Percentiles rank a stretch among this genome's conserved stretches.
Conservation (phyloP, 169 alveolate genomes). For the Cryptosporidium muris region DNA sequence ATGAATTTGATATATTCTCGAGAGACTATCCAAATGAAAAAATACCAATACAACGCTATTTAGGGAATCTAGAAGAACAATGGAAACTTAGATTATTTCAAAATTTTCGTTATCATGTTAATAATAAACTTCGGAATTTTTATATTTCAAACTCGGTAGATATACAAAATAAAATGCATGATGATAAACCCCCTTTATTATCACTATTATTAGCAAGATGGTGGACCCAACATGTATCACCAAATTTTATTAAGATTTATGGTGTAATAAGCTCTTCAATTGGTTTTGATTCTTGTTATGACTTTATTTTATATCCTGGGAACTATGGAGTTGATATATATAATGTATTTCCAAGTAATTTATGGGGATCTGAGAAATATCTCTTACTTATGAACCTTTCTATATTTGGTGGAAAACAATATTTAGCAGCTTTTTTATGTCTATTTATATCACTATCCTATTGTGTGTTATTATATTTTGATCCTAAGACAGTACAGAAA, state of each 20-base stretch:
- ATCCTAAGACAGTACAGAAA: slow-evolving; percentile 60
- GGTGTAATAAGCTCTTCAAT: slow-evolving; percentile 58
- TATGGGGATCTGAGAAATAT: slow-evolving; percentile 66
- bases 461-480: slow-evolving; percentile 29
- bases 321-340: slow-evolving; percentile 43
- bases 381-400: slow-evolving; percentile 39
- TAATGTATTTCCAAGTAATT: slow-evolving; percentile 53
- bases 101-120: slow-evolving; percentile 16
- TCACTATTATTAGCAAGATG: slow-evolving; percentile 57
- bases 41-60: slow-evolving; percentile 1
- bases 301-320: slow-evolving; percentile 46
- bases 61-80: slow-evolving; percentile 58
- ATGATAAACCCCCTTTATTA: slow-evolving; percentile 28
- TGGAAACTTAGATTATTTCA: slow-evolving; percentile 48
- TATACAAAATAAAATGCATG: neutral
- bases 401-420: slow-evolving; percentile 61
- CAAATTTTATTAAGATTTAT: slow-evolving; percentile 53
- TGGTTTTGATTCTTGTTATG: slow-evolving; percentile 18
- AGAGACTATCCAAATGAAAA: slow-evolving; percentile 5
- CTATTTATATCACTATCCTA: slow-evolving; percentile 30
- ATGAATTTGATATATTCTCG: slow-evolving; percentile 30
- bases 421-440: slow-evolving; percentile 50
- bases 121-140: neutral
- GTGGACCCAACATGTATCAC: slow-evolving; percentile 63
- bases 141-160: neutral